Percentiles rank a stretch among this genome's conserved stretches.
These are phyloP conservation scores for Elongisporangium anandrum DNA, from an alignment of 352 stramenopile species.

Conservation along the genomic window DNA sequence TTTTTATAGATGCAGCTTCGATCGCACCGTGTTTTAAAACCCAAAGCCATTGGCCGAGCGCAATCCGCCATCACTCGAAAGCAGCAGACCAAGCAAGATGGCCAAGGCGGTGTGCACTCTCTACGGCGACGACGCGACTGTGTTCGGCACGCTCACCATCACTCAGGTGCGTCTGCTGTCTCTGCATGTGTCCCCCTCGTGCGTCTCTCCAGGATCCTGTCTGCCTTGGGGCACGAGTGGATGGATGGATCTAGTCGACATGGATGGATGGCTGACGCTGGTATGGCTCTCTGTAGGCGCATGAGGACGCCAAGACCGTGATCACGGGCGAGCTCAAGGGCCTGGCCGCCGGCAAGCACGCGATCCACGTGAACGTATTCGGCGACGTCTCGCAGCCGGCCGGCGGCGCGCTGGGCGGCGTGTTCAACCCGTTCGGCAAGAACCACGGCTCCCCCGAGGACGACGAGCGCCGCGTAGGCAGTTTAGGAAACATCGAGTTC, in stretches of 20 bases:
- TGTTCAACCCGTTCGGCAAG: constrained; percentile 99
- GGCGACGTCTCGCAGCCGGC: constrained; percentile 90
- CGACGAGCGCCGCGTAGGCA: constrained; percentile 94
- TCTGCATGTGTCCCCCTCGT: neutral
- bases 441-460: constrained; percentile 95
- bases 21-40: no score
- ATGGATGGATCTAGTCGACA: neutral
- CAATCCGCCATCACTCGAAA: no score
- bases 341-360: constrained; percentile 89
- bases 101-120: constrained; percentile 86
- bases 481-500: constrained; percentile 91
- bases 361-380: constrained; percentile 94
- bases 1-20: no score
- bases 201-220: neutral
- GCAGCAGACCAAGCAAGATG: constrained; percentile 27
- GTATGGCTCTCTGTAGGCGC: constrained; percentile 23
- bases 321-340: constrained; percentile 82
- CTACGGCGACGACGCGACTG: constrained; percentile 74
- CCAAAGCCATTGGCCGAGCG: no score
- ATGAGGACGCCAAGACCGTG: constrained; percentile 85
- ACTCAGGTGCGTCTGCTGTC: constrained; percentile 40
- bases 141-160: constrained; percentile 79
- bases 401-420: constrained; percentile 75
- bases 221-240: neutral
- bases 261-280: neutral